Base-by-base conservation (phyloP, 768 basidiomycete genomes). In the Mrakia blollopis region DNA sequence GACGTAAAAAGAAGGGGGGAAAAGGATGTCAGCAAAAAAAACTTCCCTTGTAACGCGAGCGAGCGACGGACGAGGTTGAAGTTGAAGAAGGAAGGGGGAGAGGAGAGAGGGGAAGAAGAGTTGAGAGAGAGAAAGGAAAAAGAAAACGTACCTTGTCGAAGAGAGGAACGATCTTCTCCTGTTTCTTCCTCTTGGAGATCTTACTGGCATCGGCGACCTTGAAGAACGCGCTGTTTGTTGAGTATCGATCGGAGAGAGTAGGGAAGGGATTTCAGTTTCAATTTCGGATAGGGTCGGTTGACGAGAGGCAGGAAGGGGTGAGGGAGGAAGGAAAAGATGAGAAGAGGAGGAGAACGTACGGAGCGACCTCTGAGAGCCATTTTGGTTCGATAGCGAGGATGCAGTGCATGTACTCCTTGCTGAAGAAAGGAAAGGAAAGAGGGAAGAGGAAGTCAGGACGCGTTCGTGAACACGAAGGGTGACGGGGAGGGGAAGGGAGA, bases 311-410 rank as follows among this genome's bases (percentile, higher is more conserved):
- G n/a, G n/a, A n/a, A n/a, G n/a, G n/a, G n/a, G n/a, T n/a, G n/a
- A n/a, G n/a, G n/a, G n/a, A n/a, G 28, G 62, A n/a, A 8, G 30
- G 62, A 35, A 32, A 32, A 5, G 62, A 14, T 37, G 62, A 6
- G 21, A 14, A 25, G 8, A n/a, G 25, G 39, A 13, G 23, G 44
- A 21, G 37, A 39, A 68, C 65, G 23, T 39, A 68, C 1, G 97
- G 96, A 10, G 96, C 97, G 32, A 96, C 94, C 81, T 99, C 95
- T 25, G 94, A 92, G 11, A 98, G 89, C 97, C 96, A 99, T 83
- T 97, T 97, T 6, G 97, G 96, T 82, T 99, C 97, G 78, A 99
- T 88, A 0, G 93, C 92, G 0, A 94, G 96, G 62, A 98, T 81
- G 76, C 82, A 82, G 77, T 83, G 83, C 82, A 83, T 83, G 79